Base-by-base conservation (phyloP, 225 moss, liverwort and hornwort genomes). In the Anthoceros angustus region DNA sequence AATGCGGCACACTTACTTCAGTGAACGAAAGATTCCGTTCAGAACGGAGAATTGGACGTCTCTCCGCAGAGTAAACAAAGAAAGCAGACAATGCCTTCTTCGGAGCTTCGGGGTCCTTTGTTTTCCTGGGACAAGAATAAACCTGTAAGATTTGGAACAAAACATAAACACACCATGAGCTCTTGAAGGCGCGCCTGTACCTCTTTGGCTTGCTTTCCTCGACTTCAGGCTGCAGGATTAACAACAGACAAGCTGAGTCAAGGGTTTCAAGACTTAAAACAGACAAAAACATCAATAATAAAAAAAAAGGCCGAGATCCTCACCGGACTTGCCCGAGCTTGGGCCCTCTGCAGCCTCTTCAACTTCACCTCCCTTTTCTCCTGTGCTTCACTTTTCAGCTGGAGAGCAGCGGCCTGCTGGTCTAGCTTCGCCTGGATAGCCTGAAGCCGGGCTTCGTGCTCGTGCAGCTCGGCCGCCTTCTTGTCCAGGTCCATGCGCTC, bases 21-120 rank as follows among this genome's bases (percentile, higher is more conserved):
- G 77, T 79, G 21, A 94, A 62, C 23, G 78, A 71, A 65, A 71
- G 75, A 40, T 85, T 90, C 14, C n/a, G 55, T 20, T 55, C 90
- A 67, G 78, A 81, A 23, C 86, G 63, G 50, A 94, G 67, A 24
- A 73, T 80, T 15, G 87, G 75, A 18, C 94, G 72, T 25, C 80
- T 74, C 63, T 84, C 74, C 42, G 86, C 86, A 12, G 73, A 70
- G 43, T 81, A 94, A 20, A 84, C 83, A 65, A 90, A 86, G 48
- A 83, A 94, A 0, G 81, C 84, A 42, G 87, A 72, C 4, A 71
- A 78, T 2, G 87, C 90, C 64, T 84, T 83, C 78, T 82, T 94
- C 10, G 94, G 94, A 76, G 87, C 87, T 70, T 76, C 71, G 3
- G 90, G 87, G 43, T 94, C 94, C 60, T 87, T 90, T 73, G 85